These are phyloP conservation scores for Fusarium gaditjirri DNA, from an alignment of 2,329 filamentous ascomycete genomes.

Conservation along the genomic window DNA sequence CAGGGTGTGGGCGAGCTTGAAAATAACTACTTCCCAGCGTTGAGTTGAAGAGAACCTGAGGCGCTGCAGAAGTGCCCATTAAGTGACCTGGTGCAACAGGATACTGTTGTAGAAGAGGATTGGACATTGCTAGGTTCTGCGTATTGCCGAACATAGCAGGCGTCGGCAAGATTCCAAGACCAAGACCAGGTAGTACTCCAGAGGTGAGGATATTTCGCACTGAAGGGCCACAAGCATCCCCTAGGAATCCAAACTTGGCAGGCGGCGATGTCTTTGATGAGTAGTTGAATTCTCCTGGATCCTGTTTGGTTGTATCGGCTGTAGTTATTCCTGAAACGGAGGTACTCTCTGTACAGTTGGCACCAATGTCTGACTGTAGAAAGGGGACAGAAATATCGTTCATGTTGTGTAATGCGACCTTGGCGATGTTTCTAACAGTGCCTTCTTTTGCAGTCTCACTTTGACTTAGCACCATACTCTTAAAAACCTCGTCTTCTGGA, in stretches of 20 bases:
- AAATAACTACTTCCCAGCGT: background rate
- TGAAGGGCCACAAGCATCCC: background rate
- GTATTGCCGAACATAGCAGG: slow-evolving; percentile 3
- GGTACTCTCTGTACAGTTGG: background rate
- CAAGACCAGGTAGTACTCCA: slow-evolving; percentile 14
- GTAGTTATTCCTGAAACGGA: background rate
- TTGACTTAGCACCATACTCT: background rate
- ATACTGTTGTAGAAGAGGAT: slow-evolving; percentile 4
- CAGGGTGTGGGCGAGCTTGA: slow-evolving; percentile 31
- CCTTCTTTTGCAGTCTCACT: background rate
- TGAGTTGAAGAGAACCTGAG: slow-evolving; percentile 2
- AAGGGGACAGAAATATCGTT: background rate
- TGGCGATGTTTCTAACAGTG: background rate
- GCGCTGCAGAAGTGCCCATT: background rate
- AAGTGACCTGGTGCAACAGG: background rate
- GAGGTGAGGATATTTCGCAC: background rate
- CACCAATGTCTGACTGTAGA: background rate
- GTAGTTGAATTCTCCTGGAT: background rate
- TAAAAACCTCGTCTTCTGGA: background rate
- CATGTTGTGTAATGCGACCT: background rate
- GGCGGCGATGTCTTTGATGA: background rate
- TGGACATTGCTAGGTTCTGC: background rate
- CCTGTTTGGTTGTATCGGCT: background rate
- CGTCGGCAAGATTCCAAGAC: background rate
- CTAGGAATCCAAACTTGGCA: background rate